Evolutionary conservation across 108 stramenopile genomes (phyloP).

Genomic region (Skeletonema potamos): DNA sequence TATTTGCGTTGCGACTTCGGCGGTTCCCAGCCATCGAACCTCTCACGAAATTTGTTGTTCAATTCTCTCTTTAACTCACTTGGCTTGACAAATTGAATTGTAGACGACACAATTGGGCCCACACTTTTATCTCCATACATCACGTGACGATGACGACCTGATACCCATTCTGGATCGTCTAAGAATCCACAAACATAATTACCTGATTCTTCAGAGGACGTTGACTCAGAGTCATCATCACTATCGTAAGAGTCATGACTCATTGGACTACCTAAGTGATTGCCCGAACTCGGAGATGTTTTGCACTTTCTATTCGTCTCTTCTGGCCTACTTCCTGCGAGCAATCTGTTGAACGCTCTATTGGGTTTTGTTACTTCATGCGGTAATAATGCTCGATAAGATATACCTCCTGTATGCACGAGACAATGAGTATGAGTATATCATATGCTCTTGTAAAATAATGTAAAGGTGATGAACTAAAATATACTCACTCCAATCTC

Average conservation of each 20-base stretch:
- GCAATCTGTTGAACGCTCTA: conserved; percentile 42
- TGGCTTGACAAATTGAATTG: conserved; percentile 89
- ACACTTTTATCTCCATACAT: conserved; percentile 82
- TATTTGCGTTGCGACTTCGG: conserved; percentile 54
- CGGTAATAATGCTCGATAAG: conserved; percentile 68
- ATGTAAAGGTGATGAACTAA: not conserved
- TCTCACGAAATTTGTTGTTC: conserved; percentile 92
- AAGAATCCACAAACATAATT: conserved; percentile 57
- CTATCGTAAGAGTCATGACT: conserved; percentile 8
- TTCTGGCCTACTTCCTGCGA: conserved; percentile 8
- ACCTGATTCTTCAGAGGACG: conserved; percentile 32
- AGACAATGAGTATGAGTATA: not conserved
- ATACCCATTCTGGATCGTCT: conserved; percentile 87
- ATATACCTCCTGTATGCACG: conserved; percentile 57
- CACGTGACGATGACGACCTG: conserved; percentile 84
- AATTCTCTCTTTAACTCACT: conserved; percentile 86
- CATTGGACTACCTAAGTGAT: conserved; percentile 14
- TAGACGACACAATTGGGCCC: conserved; percentile 83
- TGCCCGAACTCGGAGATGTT: conserved; percentile 10
- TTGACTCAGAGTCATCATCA: conserved; percentile 10
- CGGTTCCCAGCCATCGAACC: conserved; percentile 91
- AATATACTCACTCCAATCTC: conserved; percentile 70
- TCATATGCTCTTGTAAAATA: not conserved
- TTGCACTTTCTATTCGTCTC: conserved; percentile 13
- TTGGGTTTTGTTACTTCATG: conserved; percentile 30